A percentile compares a stretch with the other conserved stretches of the same genome.
Conservation (phyloP, 2,329 filamentous ascomycete species). For the Colletotrichum siamense region DNA sequence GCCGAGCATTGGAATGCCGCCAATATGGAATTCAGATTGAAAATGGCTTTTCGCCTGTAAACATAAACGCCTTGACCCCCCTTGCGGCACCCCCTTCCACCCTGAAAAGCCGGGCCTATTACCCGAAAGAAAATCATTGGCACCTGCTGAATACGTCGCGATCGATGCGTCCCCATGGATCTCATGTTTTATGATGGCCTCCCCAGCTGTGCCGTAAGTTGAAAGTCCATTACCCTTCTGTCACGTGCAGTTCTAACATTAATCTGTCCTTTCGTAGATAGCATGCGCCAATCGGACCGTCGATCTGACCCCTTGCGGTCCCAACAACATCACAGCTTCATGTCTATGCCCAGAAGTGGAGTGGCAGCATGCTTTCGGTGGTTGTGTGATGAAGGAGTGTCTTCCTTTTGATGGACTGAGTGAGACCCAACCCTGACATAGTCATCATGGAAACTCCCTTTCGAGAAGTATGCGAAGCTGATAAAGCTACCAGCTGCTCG, state of each 20-base stretch:
- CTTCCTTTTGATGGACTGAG: neutral
- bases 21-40: neutral
- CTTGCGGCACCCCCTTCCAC: neutral
- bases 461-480: neutral
- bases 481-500: neutral
- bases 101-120: neutral
- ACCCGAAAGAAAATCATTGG: neutral
- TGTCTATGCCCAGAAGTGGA: neutral
- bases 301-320: neutral
- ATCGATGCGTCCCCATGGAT: neutral
- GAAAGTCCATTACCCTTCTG: fast-evolving
- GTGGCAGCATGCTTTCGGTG: neutral
- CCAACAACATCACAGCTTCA: neutral
- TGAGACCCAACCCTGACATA: neutral
- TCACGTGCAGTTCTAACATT: neutral
- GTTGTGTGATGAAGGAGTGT: neutral
- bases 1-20: neutral
- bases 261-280: neutral
- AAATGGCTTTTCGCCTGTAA: neutral
- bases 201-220: neutral
- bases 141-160: neutral
- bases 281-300: neutral
- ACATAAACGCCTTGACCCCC: neutral
- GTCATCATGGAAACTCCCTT: neutral
- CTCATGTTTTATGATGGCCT: neutral